phyloP scores from a whole-genome alignment of 306 rosid genomes.

The Luffa acutangula region DNA sequence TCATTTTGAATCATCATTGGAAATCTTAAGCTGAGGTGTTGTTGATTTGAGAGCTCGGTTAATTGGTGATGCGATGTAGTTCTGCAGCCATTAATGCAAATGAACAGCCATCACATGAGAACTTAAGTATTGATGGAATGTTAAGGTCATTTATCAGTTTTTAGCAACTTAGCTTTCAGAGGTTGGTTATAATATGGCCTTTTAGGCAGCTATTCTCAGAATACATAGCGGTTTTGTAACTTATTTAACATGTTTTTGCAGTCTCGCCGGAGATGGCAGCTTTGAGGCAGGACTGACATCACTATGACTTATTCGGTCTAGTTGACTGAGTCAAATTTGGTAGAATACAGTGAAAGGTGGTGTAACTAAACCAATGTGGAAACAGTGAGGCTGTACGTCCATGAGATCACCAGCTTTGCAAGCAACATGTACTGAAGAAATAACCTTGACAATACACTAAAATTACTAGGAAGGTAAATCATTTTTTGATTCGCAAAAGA shows the following conservation, averaged over 20 bases:
- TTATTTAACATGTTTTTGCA: background rate
- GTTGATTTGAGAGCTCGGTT: background rate
- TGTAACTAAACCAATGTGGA: background rate
- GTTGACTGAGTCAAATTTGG: background rate
- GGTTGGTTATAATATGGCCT: background rate
- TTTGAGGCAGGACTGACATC: background rate
- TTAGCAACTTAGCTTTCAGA: background rate
- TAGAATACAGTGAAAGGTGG: background rate
- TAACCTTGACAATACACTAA: background rate
- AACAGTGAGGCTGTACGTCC: background rate
- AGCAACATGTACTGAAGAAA: background rate
- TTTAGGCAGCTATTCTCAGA: background rate
- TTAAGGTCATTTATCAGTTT: background rate
- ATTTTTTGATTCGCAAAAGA: background rate
- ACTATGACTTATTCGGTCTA: background rate
- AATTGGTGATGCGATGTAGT: background rate
- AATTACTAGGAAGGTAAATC: background rate
- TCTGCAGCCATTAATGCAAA: background rate
- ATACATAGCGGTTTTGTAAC: background rate
- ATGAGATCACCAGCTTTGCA: background rate
- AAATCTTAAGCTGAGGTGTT: background rate
- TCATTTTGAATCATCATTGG: background rate
- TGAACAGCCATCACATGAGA: background rate
- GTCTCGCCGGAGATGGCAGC: background rate
- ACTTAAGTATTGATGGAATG: background rate